phyloP scores from a whole-genome alignment of 2,329 filamentous ascomycete species.

The Sordariomycetes sp. region DNA sequence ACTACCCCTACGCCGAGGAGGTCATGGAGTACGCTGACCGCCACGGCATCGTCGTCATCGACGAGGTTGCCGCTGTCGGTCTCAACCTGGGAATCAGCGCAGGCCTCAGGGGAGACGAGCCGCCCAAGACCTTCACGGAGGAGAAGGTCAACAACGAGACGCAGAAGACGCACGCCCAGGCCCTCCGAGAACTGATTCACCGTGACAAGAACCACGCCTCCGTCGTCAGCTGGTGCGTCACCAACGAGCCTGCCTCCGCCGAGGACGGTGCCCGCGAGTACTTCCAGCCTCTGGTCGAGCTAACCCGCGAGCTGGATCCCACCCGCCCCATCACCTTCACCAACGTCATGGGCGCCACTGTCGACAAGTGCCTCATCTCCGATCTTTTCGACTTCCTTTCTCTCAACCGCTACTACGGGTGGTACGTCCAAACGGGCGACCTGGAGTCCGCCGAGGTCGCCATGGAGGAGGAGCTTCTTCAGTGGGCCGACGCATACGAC shows the following conservation, averaged over 20 bases:
- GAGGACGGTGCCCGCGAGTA: slow-evolving; percentile 12
- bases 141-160: slow-evolving; percentile 9
- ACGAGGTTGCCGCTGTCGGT: slow-evolving; percentile 15
- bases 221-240: slow-evolving; percentile 13
- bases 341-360: slow-evolving; percentile 8
- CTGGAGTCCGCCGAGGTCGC: slow-evolving; percentile 10
- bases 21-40: slow-evolving; percentile 15
- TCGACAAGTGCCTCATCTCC: slow-evolving; percentile 9
- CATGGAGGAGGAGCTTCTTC: slow-evolving; percentile 11
- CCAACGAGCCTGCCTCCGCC: slow-evolving; percentile 12
- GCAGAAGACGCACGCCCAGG: slow-evolving; percentile 10
- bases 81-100: slow-evolving; percentile 10
- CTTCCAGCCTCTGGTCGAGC: slow-evolving; percentile 11
- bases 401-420: slow-evolving; percentile 16
- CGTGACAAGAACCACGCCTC: slow-evolving; percentile 15
- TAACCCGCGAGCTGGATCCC: slow-evolving; percentile 12
- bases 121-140: slow-evolving; percentile 9
- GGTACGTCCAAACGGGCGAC: slow-evolving; percentile 13
- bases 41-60: slow-evolving; percentile 14
- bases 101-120: neutral
- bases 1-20: slow-evolving; percentile 17
- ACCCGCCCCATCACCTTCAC: slow-evolving; percentile 13
- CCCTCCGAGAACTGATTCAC: slow-evolving; percentile 11
- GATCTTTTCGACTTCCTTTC: slow-evolving; percentile 15
- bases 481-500: slow-evolving; percentile 12